Evolutionary conservation across 1,284 basidiomycete species (phyloP), one percentile per base, ranked within the genome.

Genomic region (Lentinus polychrous): DNA sequence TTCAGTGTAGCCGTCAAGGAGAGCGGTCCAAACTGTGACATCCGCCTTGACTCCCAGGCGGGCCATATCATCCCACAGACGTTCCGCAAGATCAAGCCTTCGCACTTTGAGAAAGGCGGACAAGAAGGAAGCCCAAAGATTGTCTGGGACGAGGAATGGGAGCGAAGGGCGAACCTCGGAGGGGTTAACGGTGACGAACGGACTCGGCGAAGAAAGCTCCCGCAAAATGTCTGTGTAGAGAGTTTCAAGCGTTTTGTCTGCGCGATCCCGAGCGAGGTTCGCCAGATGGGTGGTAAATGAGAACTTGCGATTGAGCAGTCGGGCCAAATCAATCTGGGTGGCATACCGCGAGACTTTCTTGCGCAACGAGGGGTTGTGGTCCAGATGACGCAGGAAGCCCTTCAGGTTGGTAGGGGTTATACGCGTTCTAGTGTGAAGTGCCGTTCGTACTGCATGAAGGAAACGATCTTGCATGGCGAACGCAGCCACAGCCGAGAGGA

Each of bases 51-150:
- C 60, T 1, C 72, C 74, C n/a, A 74, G 61, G 20, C 61, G 58
- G 11, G 66, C 47, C 66, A 87, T 74, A 54, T 85, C 81, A 34
- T 77, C 70, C 86, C 86, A 88, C 5, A 88, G 57, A 27, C 64
- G 64, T 40, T 72, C 73, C 0, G 79, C 85, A 15, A 81, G 60
- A 48, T 85, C 79, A 37, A 70, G 67, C 40, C 72, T 66, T 24
- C 73, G 66, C 52, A 72, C 72, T 47, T 66, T 68, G 40, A 86
- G 62, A 53, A 86, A 86, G 14, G 74, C 78, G 2, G 69, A 71
- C 42, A 90, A 63, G 55, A 90, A 80, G 1, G 75, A 69, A 0
- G 71, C 69, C 86, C 86, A 90, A 15, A 69, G 65, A 8, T 70
- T 62, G 49, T 79, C 73, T 2, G 75, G 71, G 56, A 89, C 65